A percentile compares a stretch with the other conserved stretches of the same genome.
phyloP scores from a whole-genome alignment of 2,329 filamentous ascomycete species.

The Pyricularia pennisetigena region DNA sequence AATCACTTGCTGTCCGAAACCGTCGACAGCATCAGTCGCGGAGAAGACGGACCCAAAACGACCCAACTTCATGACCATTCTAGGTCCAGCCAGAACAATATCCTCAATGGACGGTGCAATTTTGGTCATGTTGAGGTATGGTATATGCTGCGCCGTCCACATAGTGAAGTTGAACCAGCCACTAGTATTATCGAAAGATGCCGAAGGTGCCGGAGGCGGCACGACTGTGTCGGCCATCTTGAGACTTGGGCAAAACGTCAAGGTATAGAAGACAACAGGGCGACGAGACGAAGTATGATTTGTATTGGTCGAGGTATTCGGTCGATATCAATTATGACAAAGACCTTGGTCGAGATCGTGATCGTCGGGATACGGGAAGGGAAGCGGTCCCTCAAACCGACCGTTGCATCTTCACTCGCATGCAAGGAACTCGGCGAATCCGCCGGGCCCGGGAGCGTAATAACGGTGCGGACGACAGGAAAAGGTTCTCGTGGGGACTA shows the following conservation, averaged over 20 bases:
- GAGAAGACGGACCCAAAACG: slow-evolving; percentile 55
- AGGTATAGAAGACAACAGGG: neutral
- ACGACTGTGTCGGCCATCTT: neutral
- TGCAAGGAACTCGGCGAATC: neutral
- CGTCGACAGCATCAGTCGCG: slow-evolving; percentile 49
- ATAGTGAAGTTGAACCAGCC: slow-evolving; percentile 43
- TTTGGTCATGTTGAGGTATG: slow-evolving; percentile 41
- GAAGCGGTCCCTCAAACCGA: neutral
- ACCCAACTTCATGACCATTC: slow-evolving; percentile 59
- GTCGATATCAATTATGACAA: neutral
- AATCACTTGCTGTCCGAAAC: slow-evolving; percentile 48
- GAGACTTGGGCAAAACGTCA: neutral
- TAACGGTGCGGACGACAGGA: neutral
- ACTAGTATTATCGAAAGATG: slow-evolving; percentile 28
- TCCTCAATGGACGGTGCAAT: slow-evolving; percentile 58
- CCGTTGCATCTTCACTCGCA: neutral
- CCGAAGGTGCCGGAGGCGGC: slow-evolving; percentile 13
- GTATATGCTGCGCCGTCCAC: slow-evolving; percentile 38
- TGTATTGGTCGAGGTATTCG: neutral
- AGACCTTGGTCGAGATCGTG: neutral
- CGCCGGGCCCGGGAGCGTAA: neutral
- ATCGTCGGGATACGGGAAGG: neutral
- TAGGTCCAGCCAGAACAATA: slow-evolving; percentile 57
- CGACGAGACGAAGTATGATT: neutral
- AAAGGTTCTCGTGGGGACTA: neutral